Base-by-base conservation (phyloP, 1,139 yeast species). In the Blastobotrys apis region DNA sequence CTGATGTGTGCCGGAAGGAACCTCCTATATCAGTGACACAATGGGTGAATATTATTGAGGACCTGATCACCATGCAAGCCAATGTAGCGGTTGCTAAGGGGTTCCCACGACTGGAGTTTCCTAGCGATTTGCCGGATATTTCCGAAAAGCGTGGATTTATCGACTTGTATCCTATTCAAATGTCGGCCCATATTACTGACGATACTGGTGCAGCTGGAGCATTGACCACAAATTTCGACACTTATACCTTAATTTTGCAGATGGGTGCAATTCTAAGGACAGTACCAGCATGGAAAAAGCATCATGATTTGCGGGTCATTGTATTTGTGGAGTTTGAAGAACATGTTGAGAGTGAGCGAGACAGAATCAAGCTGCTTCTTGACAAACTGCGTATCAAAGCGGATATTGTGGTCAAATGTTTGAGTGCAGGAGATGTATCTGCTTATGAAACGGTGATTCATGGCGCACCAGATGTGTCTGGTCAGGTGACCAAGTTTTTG, bases 81-180 rank as follows among this genome's bases (percentile, higher is more conserved):
- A 90, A 94, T 41, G 88, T 92, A 26, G 97, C 96, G 0, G 81
- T 92, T 39, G 96, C 97, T 0, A 87, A 86, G 39, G 95, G 95
- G 8, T 92, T 92, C 57, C 73, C 78, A 5, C 57, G 68, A 8
- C 59, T 90, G 48, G 69, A 74, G 10, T 66, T 84, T 17, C 95
- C 95, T 0, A 63, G 31, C 2, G 50, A 38, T 9, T 10, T 17
- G 5, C n/a, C 33, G 5, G 30, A 25, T 12, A 19, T 45, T 50
- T 10, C 48, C 31, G 53, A 53, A 41, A 60, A 65, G 1, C 75
- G 73, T 50, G 73, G 74, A 48, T 82, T 69, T 53, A 87, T 92
- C 56, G 98, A 92, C 61, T 67, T 92, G 37, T 92, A 92, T 62
- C 98, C 98, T 0, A 88, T 92, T 55, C 98, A 92, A 58, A 92